Conservation (phyloP, 2,329 filamentous ascomycete genomes). For the Monilinia aucupariae region DNA sequence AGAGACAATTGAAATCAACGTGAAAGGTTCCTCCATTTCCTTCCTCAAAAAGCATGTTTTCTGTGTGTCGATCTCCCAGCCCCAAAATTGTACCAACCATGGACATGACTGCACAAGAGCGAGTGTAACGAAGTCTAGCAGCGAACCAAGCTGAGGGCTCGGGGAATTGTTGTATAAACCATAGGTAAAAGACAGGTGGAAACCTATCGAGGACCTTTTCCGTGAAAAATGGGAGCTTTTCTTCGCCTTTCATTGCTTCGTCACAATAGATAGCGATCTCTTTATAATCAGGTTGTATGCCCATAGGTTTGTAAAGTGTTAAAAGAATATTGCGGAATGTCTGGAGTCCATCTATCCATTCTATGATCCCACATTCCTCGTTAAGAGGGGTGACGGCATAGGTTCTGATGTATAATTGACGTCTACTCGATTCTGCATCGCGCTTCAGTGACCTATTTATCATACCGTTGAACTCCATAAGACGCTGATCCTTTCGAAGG, state of each 20-base stretch:
- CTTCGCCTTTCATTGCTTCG: constrained; percentile 51
- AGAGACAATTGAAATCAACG: constrained; percentile 99
- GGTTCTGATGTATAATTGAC: constrained; percentile 91
- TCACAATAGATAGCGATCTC: constrained; percentile 60
- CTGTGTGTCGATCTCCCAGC: constrained; percentile 89
- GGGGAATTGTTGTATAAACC: constrained; percentile 94
- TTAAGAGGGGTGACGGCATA: constrained; percentile 96
- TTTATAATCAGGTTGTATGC: constrained; percentile 63
- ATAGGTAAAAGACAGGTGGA: constrained; percentile 79
- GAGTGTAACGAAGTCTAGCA: constrained; percentile 81
- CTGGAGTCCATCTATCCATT: constrained; percentile 96
- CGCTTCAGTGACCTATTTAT: constrained; percentile 93
- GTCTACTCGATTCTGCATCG: constrained; percentile 82
- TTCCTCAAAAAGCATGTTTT: constrained; percentile 94
- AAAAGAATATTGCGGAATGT: constrained; percentile 89
- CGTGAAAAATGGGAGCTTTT: constrained; percentile 66
- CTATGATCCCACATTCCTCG: constrained; percentile 95
- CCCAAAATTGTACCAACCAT: constrained; percentile 95
- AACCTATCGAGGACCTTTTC: constrained; percentile 61
- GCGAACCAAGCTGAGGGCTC: constrained; percentile 90
- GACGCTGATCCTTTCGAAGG: constrained; percentile 89
- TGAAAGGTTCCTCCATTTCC: constrained; percentile 91
- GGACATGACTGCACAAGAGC: constrained; percentile 97
- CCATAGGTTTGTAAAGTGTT: constrained; percentile 68
- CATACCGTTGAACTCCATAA: constrained; percentile 99